Evolutionary conservation across 2,329 filamentous ascomycete species (phyloP), one percentile per base, ranked within the genome.

Genomic region (Aureobasidium musti): DNA sequence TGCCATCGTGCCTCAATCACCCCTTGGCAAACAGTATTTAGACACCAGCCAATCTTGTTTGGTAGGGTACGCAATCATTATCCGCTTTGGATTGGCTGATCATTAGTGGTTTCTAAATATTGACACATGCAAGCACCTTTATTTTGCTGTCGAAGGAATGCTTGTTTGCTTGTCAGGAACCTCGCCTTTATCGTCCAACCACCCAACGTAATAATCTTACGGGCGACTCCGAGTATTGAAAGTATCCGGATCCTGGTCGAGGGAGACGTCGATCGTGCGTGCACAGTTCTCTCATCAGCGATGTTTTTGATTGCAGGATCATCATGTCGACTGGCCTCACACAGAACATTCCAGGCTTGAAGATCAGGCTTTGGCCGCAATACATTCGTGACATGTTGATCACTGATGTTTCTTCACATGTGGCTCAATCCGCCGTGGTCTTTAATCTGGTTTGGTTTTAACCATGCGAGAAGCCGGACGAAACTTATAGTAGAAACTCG

Each of bases 31-130:
- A 13, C 37, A 33, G 41, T 59, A 26, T n/a, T 23, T 30, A 33
- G 28, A 52, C 14, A 63, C 45, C 39, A 43, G 35, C 21, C 45
- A 63, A 63, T 63, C 45, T 63, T 63, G 59, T 52, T 47, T 63
- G 35, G 43, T 35, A 63, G 45, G 26, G 19, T 52, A 26, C 59
- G 59, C 59, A 63, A 63, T 63, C 43, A 49, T 61, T 49, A 61
- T 49, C 57, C 57, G 56, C 43, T 49, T 63, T 19, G 33, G 26
- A 49, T 63, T 47, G 45, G 43, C 54, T 45, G 33, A 63, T 52
- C 59, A 52, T 41, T 63, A 52, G 43, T 33, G 52, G 45, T 63
- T 63, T 63, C 59, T 63, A 63, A 50, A 63, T 41, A 28, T 50
- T 63, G 59, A 61, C 45, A 63, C 33, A 30, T 30, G 59, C 45